Evolutionary conservation across 768 basidiomycete species (phyloP), one percentile per base, ranked within the genome.

Genomic region (Rhizopogon rudus): DNA sequence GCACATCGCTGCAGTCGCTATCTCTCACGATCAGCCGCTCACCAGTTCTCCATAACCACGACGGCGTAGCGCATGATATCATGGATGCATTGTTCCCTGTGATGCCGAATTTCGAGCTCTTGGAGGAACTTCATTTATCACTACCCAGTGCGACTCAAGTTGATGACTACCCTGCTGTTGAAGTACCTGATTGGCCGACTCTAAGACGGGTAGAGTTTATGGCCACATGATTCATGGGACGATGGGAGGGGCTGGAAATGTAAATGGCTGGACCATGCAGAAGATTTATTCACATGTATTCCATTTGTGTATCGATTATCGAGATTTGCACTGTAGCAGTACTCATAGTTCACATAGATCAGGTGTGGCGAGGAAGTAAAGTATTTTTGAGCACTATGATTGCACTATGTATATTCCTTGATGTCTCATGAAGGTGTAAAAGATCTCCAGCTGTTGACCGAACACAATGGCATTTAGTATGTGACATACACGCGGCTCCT

Each of bases 351-450:
- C 73, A 51, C 74, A 69, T 9, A 66, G 72, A 52, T 65, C 73
- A 16, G 73, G 71, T n/a, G 76, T 77, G 59, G 68, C 67, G 13
- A 65, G 77, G 43, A 80, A 76, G 62, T 75, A 73, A 55, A 75
- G 75, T 40, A 52, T 45, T 44, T 73, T 65, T 68, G 64, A 48
- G 31, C 4, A 25, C 25, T 5, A 25, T 5, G 25, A 25, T 25
- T 25, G 25, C 25, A 25, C 25, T 25, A 25, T 25, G 25, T 25
- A 25, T 25, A 5, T 25, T 25, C 25, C 25, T 4, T 25, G 25
- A 25, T 3, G 25, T 25, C 25, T 25, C 25, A 25, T 3, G 25
- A 17, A 17, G 12, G 22, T n/a, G 51, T 29, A 14, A 22, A 46
- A 31, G 41, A 44, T 44, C 42, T 3, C 17, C 43, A 9, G 20